Evolutionary conservation across 805 yeast species (phyloP), one percentile per base, ranked within the genome.

Genomic region (Wickerhamiella kurtzmanii): DNA sequence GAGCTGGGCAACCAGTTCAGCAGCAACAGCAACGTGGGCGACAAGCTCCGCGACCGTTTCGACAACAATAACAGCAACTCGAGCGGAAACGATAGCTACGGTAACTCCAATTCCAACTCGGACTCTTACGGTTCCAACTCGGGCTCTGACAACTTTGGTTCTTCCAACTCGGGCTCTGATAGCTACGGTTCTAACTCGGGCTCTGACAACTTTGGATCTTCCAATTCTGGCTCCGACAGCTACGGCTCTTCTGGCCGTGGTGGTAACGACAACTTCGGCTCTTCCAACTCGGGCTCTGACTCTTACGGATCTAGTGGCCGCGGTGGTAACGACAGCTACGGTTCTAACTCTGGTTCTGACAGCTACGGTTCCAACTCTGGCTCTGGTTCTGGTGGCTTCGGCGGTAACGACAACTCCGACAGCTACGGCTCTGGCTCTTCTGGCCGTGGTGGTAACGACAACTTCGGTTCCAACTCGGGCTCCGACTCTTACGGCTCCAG

Each of bases 211-310:
- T n/a, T n/a, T n/a, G n/a, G n/a, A n/a, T n/a, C n/a, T 46, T 48
- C 55, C 46, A 55, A 60, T 57, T 56, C 64, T 57, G 57, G 64
- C 19, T 60, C 60, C 48, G 67, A 64, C 39, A 56, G 60, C 35
- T 60, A 59, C 41, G 62, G 63, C 54, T 54, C 58, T 43, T 56
- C 56, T 48, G 60, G n/a, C n/a, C n/a, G n/a, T n/a, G n/a, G 64
- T n/a, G 60, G 66, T 56, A 59, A 65, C 32, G 60, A 66, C 56
- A 60, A 65, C 28, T 62, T 58, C 52, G 70, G 66, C 43, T 60
- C 65, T 25, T 57, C 59, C 28, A 51, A 50, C 50, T 25, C 19
- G 11, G 35, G 35, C 28, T 19, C 22, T 15, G 47, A 35, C 37
- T 17, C 36, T 39, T 44, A 35, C 15, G 21, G 21, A 4, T 38